These are phyloP conservation scores for Xylariales sp. DNA, from an alignment of 2,329 filamentous ascomycete genomes.

Conservation along the genomic window DNA sequence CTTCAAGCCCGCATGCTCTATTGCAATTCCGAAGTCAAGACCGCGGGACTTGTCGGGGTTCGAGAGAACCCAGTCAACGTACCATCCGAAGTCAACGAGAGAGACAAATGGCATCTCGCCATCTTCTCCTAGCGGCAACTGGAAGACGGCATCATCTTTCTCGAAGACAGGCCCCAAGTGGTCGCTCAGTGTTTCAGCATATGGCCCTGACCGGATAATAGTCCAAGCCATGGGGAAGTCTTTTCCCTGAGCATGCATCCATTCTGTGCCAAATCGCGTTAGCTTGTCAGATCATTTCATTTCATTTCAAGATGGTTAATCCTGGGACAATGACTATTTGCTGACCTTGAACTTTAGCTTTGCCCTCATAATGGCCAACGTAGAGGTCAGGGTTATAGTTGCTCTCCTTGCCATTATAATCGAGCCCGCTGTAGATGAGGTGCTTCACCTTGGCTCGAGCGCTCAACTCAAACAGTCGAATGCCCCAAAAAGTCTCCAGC, in stretches of 20 bases:
- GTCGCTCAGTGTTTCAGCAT: not conserved
- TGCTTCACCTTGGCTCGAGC: not conserved
- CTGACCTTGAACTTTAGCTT: constrained; percentile 2
- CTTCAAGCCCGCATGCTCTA: not conserved
- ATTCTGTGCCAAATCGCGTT: not conserved
- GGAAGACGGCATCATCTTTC: not conserved
- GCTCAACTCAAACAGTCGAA: not conserved
- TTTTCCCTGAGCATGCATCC: not conserved
- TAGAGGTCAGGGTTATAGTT: not conserved
- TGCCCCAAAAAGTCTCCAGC: not conserved
- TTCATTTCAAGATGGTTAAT: no score
- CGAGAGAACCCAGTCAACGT: not conserved
- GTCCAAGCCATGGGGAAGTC: not conserved
- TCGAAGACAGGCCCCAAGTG: not conserved
- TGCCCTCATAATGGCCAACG: constrained; percentile 1
- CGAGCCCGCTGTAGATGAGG: not conserved
- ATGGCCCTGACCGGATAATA: not conserved
- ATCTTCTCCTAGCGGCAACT: not conserved
- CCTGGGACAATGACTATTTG: not conserved
- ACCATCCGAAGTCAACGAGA: not conserved
- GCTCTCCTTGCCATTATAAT: not conserved
- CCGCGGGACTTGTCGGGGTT: not conserved
- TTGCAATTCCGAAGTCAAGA: not conserved
- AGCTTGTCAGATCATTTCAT: no score
- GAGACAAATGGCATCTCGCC: not conserved